Conservation (phyloP, 2,329 filamentous ascomycete species). For the Botryotinia calthae region DNA sequence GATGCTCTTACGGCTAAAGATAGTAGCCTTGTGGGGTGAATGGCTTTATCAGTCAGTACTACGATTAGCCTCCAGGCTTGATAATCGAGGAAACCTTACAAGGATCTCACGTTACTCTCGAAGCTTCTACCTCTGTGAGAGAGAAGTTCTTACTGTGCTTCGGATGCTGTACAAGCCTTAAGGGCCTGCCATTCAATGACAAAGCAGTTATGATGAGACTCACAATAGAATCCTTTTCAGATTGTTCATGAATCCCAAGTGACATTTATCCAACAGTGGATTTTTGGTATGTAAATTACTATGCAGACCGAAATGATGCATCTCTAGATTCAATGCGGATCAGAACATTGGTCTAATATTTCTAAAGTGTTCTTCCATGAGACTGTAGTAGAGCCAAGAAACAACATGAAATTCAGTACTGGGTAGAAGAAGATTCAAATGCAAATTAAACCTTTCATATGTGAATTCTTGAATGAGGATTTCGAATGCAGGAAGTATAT, state of each 20-base stretch:
- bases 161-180: not conserved
- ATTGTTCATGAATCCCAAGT: not conserved
- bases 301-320: not conserved
- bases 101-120: constrained; percentile 13
- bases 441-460: not conserved
- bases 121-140: constrained; percentile 21
- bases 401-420: not conserved
- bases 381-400: not conserved
- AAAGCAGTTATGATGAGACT: not conserved
- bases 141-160: no score
- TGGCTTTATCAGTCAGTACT: constrained; percentile 21
- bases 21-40: constrained; percentile 22
- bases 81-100: constrained; percentile 19
- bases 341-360: not conserved
- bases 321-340: not conserved
- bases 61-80: constrained; percentile 21
- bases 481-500: not conserved
- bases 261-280: not conserved
- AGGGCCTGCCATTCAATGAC: not conserved
- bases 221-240: not conserved
- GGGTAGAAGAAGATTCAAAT: not conserved
- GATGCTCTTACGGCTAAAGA: constrained; percentile 9
- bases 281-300: not conserved
- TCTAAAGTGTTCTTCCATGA: not conserved
- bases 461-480: not conserved